phyloP scores from a whole-genome alignment of 169 alveolate species.

The Amoebophrya sp. region DNA sequence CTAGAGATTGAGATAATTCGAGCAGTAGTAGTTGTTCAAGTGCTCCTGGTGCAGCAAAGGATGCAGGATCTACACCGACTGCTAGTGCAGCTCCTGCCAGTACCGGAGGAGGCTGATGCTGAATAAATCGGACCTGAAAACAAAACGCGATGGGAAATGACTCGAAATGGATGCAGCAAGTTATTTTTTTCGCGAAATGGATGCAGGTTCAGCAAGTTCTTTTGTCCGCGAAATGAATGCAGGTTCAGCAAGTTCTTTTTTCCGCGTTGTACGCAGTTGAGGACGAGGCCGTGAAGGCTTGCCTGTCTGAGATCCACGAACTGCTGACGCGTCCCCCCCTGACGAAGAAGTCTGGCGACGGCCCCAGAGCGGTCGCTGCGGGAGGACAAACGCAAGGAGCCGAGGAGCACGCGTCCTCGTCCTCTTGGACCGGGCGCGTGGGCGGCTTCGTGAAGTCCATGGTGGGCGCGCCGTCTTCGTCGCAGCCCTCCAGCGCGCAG shows the following conservation, averaged over 20 bases:
- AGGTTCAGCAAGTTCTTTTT: background rate
- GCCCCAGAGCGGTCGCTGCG: background rate
- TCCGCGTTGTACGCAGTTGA: background rate
- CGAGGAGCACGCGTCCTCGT: background rate
- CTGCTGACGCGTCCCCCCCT: background rate
- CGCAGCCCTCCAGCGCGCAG: background rate
- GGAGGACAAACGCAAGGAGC: background rate
- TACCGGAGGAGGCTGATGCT: no score
- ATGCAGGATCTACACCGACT: no score
- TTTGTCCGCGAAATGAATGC: no score
- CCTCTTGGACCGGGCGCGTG: background rate
- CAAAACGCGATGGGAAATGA: no score
- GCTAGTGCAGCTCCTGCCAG: no score
- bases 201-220: no score
- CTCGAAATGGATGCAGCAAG: no score
- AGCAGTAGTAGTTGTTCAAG: no score
- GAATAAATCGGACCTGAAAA: no score
- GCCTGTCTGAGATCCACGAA: background rate
- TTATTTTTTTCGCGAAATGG: no score
- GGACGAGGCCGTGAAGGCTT: background rate
- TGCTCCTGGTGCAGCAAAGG: no score
- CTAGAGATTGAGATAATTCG: no score
- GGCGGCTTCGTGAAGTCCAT: background rate
- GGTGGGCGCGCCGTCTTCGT: background rate
- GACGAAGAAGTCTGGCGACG: background rate